Conservation (phyloP, 208 protist species). For the Trypanosoma lewisi region DNA sequence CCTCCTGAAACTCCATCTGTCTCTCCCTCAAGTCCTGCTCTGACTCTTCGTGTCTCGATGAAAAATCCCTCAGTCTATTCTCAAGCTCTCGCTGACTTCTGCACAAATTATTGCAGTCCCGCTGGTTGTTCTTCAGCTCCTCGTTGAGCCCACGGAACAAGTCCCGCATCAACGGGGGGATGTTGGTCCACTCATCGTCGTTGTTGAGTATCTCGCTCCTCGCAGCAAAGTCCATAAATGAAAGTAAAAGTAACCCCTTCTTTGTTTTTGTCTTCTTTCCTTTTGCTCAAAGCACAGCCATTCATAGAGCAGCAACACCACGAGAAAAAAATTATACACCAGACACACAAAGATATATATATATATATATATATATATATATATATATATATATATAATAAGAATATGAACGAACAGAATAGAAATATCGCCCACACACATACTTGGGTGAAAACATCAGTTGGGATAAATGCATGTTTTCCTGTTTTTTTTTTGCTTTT, state of each 20-base stretch:
- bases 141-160: slow-evolving; percentile 56
- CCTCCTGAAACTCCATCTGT: slow-evolving; percentile 10
- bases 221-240: slow-evolving; percentile 22
- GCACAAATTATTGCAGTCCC: slow-evolving; percentile 10
- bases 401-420: too few relatives aligned
- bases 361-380: too few relatives aligned
- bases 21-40: slow-evolving; percentile 19
- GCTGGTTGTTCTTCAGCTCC: slow-evolving; percentile 33
- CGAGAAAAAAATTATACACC: not conserved
- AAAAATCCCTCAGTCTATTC: slow-evolving; percentile 10
- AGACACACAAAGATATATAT: too few relatives aligned
- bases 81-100: slow-evolving; percentile 13
- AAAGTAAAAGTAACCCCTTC: not conserved
- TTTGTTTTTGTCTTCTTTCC: slow-evolving; percentile 1
- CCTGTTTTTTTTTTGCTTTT: too few relatives aligned
- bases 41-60: slow-evolving; percentile 17
- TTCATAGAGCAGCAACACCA: not conserved
- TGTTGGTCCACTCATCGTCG: slow-evolving; percentile 79
- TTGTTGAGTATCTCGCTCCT: slow-evolving; percentile 35
- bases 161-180: slow-evolving; percentile 57
- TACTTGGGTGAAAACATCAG: too few relatives aligned
- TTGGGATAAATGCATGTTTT: too few relatives aligned
- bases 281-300: not conserved
- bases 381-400: too few relatives aligned
- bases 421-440: too few relatives aligned